These are phyloP conservation scores for Boletus sensibilis DNA, from an alignment of 768 basidiomycete genomes.

Conservation along the genomic window DNA sequence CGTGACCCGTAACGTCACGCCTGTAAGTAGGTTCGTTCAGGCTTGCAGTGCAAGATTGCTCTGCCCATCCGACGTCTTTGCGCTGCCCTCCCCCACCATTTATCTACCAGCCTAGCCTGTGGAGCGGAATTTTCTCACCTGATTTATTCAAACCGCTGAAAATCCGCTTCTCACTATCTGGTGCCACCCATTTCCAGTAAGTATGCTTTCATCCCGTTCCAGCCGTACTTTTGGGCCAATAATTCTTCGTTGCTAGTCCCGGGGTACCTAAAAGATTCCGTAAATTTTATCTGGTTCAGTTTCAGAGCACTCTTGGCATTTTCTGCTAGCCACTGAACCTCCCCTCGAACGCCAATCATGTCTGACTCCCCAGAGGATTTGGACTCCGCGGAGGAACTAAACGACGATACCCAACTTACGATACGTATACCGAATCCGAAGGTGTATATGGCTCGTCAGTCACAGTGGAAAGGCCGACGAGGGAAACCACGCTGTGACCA, in stretches of 20 bases:
- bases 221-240: slow-evolving; percentile 7
- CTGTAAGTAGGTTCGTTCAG: slow-evolving; percentile 37
- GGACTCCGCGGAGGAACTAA: slow-evolving; percentile 39
- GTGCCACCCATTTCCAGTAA: slow-evolving; percentile 12
- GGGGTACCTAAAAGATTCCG: neutral
- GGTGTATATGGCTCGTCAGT: slow-evolving; percentile 65
- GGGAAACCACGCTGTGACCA: slow-evolving; percentile 76
- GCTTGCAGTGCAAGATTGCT: slow-evolving; percentile 27
- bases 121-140: slow-evolving; percentile 6
- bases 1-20: slow-evolving; percentile 39
- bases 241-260: slow-evolving; percentile 7
- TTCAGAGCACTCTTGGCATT: slow-evolving; percentile 13
- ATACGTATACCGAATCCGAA: slow-evolving; percentile 69
- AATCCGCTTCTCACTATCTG: slow-evolving; percentile 4
- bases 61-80: slow-evolving; percentile 25
- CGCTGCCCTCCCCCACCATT: slow-evolving; percentile 7
- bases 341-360: slow-evolving; percentile 23
- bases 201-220: slow-evolving; percentile 11
- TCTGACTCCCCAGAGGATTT: slow-evolving; percentile 39
- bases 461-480: slow-evolving; percentile 71
- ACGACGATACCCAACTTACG: slow-evolving; percentile 54
- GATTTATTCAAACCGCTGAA: slow-evolving; percentile 15
- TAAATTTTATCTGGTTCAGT: slow-evolving; percentile 9
- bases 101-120: slow-evolving; percentile 5
- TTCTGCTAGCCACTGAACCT: slow-evolving; percentile 12